Percentiles rank a stretch among this genome's conserved stretches.
These are phyloP conservation scores for Naganishia randhawae DNA, from an alignment of 768 basidiomycete species.

Conservation along the genomic window DNA sequence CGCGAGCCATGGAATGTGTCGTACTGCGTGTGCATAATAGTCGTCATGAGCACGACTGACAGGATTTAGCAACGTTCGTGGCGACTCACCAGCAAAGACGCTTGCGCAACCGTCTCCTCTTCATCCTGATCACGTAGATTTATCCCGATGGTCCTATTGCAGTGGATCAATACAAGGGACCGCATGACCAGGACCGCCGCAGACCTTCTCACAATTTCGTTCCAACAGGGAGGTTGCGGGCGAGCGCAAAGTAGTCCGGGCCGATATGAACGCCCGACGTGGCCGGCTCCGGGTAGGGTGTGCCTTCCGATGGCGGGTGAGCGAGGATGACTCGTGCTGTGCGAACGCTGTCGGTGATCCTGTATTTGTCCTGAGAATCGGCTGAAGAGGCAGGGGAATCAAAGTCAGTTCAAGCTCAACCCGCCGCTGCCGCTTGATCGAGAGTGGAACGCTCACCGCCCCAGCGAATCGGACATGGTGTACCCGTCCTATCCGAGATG, in stretches of 20 bases:
- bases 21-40: background rate
- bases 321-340: background rate
- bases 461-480: slow-evolving; percentile 14
- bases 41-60: background rate
- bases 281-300: background rate
- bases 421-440: background rate
- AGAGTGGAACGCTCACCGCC: background rate
- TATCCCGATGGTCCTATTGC: background rate
- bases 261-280: slow-evolving; percentile 26
- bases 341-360: background rate
- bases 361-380: background rate
- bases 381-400: background rate
- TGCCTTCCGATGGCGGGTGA: background rate
- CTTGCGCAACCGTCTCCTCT: slow-evolving; percentile 29
- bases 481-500: slow-evolving; percentile 25
- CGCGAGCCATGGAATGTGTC: background rate
- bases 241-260: slow-evolving; percentile 30
- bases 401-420: background rate
- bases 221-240: slow-evolving; percentile 26
- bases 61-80: background rate
- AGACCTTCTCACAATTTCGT: slow-evolving; percentile 24
- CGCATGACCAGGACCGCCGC: no score
- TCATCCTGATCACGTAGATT: background rate
- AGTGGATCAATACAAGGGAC: background rate
- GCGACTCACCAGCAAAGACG: slow-evolving; percentile 23